phyloP scores from a whole-genome alignment of 495 filamentous ascomycete species.

The Daldinia vernicosa region DNA sequence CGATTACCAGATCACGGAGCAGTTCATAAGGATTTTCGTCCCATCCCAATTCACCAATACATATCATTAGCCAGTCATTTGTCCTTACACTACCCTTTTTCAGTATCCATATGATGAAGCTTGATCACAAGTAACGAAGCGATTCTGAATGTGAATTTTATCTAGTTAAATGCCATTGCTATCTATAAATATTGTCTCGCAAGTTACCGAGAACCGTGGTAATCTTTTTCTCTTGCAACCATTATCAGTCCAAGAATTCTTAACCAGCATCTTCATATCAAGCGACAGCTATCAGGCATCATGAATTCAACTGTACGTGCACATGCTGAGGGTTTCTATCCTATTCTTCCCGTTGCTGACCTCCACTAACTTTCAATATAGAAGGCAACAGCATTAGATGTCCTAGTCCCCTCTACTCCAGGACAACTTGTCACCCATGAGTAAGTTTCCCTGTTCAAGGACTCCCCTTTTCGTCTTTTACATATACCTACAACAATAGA shows the following conservation, averaged over 20 bases:
- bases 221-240: not conserved
- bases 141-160: not conserved
- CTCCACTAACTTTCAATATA: not conserved
- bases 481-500: not conserved
- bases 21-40: not conserved
- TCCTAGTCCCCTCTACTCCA: not conserved
- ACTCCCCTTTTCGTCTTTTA: not conserved
- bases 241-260: not conserved
- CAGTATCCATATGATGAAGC: not conserved
- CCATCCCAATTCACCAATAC: not conserved
- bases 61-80: not conserved
- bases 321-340: not conserved
- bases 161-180: not conserved
- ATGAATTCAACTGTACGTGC: not conserved
- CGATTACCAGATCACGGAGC: not conserved
- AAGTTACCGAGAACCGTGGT: not conserved
- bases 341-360: not conserved
- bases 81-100: not conserved
- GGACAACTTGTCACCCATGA: conserved; percentile 5
- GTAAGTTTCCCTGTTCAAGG: not conserved
- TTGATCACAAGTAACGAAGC: not conserved
- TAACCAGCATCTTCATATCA: not conserved
- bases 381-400: not conserved
- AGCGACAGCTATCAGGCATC: not conserved
- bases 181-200: not conserved